Evolutionary conservation across 352 stramenopile genomes (phyloP).

Genomic region (Phytophthora macrochlamydospora): DNA sequence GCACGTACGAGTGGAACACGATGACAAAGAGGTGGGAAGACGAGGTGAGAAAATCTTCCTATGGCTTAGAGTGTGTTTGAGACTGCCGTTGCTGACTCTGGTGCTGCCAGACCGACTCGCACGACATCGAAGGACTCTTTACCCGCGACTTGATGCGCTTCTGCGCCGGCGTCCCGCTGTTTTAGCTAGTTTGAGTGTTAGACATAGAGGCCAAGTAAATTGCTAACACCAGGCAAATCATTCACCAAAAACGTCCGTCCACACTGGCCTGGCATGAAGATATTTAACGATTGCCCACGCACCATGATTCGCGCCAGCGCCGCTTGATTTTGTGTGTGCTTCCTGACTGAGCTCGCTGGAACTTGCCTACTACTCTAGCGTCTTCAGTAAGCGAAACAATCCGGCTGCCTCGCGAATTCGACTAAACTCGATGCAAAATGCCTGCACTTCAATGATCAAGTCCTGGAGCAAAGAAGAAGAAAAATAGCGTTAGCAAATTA

Average conservation of each 20-base stretch:
- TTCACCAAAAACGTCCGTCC: background rate
- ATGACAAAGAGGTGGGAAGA: constrained; percentile 79
- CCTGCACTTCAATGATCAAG: constrained; percentile 98
- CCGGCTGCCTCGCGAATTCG: constrained; percentile 96
- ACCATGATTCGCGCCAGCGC: constrained; percentile 24
- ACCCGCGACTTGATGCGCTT: constrained; percentile 84
- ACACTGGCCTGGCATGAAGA: background rate
- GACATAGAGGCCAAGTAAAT: background rate
- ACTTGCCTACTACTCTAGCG: constrained; percentile 85
- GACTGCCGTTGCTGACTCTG: background rate
- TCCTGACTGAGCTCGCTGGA: constrained; percentile 33
- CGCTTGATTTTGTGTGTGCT: constrained; percentile 30
- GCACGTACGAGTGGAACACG: constrained; percentile 77
- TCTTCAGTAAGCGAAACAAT: constrained; percentile 98
- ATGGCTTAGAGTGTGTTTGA: background rate
- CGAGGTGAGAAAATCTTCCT: constrained; percentile 42
- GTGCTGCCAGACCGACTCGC: constrained; percentile 55
- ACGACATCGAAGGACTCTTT: constrained; percentile 81
- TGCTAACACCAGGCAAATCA: background rate
- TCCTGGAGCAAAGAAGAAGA: constrained; percentile 62
- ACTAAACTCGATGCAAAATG: constrained; percentile 99
- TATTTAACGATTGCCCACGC: constrained; percentile 38
- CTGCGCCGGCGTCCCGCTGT: constrained; percentile 70
- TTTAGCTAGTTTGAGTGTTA: constrained; percentile 39
- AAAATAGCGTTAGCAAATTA: constrained; percentile 18